Evolutionary conservation across 306 rosid genomes (phyloP).

Genomic region (Quercus engelmannii): DNA sequence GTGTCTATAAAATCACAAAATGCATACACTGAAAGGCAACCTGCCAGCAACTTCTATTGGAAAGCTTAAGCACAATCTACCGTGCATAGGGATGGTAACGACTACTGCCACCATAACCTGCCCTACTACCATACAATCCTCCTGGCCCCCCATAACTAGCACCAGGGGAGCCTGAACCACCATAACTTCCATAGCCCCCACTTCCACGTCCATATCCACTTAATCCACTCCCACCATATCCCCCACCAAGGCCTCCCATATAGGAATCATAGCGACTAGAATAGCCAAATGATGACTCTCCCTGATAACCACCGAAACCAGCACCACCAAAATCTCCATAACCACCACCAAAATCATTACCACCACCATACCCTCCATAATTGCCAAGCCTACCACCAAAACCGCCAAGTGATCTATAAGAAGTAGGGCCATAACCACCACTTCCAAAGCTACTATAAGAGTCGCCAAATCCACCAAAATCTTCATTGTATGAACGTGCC

Average conservation of each 20-base stretch:
- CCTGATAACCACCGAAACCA: conserved; percentile 42
- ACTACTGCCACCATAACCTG: conserved; percentile 51
- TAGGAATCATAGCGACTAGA: conserved; percentile 52
- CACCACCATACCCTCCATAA: conserved; percentile 58
- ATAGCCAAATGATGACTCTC: conserved; percentile 50
- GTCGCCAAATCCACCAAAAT: conserved; percentile 73
- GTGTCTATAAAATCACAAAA: conserved; percentile 30
- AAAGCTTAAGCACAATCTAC: conserved; percentile 52
- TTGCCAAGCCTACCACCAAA: conserved; percentile 68
- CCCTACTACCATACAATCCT: conserved; percentile 48
- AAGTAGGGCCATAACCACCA: conserved; percentile 71
- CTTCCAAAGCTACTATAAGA: conserved; percentile 72
- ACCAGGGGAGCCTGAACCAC: conserved; percentile 44
- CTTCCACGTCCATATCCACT: conserved; percentile 47
- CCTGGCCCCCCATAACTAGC: conserved; percentile 48
- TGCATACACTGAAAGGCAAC: conserved; percentile 26
- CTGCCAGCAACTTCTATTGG: conserved; percentile 52
- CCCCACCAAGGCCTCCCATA: conserved; percentile 52
- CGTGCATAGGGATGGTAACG: conserved; percentile 58
- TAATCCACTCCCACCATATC: conserved; percentile 49
- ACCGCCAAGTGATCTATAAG: conserved; percentile 82
- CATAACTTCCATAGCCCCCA: conserved; percentile 48
- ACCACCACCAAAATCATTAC: conserved; percentile 46
- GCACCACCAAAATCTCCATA: conserved; percentile 49
- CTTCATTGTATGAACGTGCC: conserved; percentile 83